Evolutionary conservation across 345 rosid genomes (phyloP).

Genomic region (Leavenworthia alabamica): DNA sequence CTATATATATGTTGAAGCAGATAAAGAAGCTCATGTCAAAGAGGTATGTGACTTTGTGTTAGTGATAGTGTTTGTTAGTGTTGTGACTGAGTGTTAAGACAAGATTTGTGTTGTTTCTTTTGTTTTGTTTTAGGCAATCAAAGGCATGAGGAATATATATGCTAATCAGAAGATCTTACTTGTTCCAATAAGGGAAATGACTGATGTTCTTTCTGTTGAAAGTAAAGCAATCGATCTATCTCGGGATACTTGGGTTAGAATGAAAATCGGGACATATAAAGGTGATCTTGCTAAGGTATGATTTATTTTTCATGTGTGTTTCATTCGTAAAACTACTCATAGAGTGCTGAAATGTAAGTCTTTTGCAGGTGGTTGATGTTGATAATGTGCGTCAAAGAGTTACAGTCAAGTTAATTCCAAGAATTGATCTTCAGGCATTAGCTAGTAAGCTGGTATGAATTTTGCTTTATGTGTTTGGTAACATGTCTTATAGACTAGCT

Average conservation of each 20-base stretch:
- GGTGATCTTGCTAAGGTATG: constrained; percentile 93
- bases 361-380: constrained; percentile 78
- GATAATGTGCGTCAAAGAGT: constrained; percentile 91
- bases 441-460: constrained; percentile 92
- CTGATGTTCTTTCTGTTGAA: constrained; percentile 95
- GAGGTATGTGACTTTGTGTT: constrained; percentile 47
- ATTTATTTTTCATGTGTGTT: constrained; percentile 11
- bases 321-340: not conserved
- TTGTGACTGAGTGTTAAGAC: constrained; percentile 9
- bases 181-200: constrained; percentile 94
- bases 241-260: constrained; percentile 94
- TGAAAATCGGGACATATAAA: constrained; percentile 88
- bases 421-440: constrained; percentile 88
- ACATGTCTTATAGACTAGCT: not conserved
- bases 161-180: constrained; percentile 65
- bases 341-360: constrained; percentile 2
- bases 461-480: constrained; percentile 1
- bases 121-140: constrained; percentile 60
- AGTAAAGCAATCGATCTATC: constrained; percentile 90
- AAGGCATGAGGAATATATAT: constrained; percentile 76
- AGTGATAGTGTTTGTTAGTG: not conserved
- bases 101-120: not conserved
- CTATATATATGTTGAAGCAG: constrained; percentile 80
- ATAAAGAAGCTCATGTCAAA: constrained; percentile 91
- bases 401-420: constrained; percentile 83